Conservation (phyloP, 148 eudicot species). For the Vaccinium corymbosum region DNA sequence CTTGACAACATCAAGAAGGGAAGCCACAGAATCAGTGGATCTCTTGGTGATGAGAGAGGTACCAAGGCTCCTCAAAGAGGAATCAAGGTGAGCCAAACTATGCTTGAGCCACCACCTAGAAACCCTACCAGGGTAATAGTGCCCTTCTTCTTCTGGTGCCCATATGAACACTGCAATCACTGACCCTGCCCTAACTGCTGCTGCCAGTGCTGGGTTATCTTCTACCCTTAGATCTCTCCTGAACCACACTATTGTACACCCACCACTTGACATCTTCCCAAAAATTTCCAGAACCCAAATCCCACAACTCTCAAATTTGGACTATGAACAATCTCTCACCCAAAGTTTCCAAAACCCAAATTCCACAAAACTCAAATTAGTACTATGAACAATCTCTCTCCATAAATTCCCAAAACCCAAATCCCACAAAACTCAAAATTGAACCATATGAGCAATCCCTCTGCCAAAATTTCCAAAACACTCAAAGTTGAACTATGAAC, state of each 20-base stretch:
- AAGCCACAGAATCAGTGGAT: conserved; percentile 55
- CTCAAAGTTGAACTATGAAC: not conserved
- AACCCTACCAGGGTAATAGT: conserved; percentile 86
- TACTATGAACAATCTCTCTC: not conserved
- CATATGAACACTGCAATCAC: conserved; percentile 74
- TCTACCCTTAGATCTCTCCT: conserved; percentile 96
- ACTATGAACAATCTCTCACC: not conserved
- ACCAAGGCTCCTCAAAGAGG: conserved; percentile 76
- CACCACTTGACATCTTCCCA: conserved; percentile 44
- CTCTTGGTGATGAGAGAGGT: conserved; percentile 78
- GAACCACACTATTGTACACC: conserved; percentile 95
- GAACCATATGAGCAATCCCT: not conserved
- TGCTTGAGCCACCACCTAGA: conserved; percentile 99
- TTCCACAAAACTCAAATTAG: not conserved
- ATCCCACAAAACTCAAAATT: not conserved
- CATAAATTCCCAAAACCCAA: not conserved
- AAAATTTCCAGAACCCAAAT: conserved; percentile 9
- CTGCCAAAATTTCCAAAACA: not conserved
- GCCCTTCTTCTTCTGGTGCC: conserved; percentile 99
- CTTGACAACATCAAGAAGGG: conserved; percentile 63
- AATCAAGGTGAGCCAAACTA: conserved; percentile 79
- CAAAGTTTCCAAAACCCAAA: not conserved
- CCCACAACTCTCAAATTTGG: conserved; percentile 1
- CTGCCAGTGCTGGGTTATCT: conserved; percentile 90
- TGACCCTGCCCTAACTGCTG: conserved; percentile 79